Evolutionary conservation across 768 basidiomycete genomes (phyloP).

Genomic region (Mycena olivaceomarginata): DNA sequence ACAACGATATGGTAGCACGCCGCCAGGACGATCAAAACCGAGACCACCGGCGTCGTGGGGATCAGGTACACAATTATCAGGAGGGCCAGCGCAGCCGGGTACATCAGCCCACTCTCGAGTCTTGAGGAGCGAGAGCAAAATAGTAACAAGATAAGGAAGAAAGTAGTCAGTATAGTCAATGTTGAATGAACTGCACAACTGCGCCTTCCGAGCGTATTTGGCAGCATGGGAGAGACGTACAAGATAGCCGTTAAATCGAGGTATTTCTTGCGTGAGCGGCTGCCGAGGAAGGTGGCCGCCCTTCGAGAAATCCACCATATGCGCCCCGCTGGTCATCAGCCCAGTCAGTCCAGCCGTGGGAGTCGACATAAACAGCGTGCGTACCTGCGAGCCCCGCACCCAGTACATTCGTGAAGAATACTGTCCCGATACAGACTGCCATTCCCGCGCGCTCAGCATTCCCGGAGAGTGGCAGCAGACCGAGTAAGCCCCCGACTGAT

Average conservation of each 20-base stretch:
- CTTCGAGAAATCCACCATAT: slow-evolving; percentile 34
- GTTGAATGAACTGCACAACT: too few relatives aligned
- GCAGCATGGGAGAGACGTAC: background rate
- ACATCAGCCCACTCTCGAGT: slow-evolving; percentile 35
- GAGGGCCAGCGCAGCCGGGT: slow-evolving; percentile 17
- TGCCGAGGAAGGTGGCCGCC: background rate
- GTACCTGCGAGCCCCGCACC: slow-evolving; percentile 12
- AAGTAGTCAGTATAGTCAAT: too few relatives aligned
- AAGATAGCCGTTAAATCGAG: slow-evolving; percentile 21
- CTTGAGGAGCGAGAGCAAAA: background rate
- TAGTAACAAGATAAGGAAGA: background rate
- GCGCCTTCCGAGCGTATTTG: background rate
- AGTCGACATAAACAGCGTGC: background rate
- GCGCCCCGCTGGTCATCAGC: slow-evolving; percentile 16
- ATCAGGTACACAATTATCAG: background rate
- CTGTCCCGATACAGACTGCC: slow-evolving; percentile 19
- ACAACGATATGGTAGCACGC: slow-evolving; percentile 29
- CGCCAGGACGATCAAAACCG: slow-evolving; percentile 22
- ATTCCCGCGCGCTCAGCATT: background rate
- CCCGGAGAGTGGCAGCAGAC: slow-evolving; percentile 17
- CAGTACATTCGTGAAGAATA: slow-evolving; percentile 24
- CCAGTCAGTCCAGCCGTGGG: background rate
- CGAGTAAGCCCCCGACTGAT: slow-evolving; percentile 11
- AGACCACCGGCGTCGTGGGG: slow-evolving; percentile 15
- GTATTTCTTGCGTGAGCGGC: slow-evolving; percentile 11